These are phyloP conservation scores for Monotropa hypopitys DNA, from an alignment of 179 eudicot species.

Conservation along the genomic window DNA sequence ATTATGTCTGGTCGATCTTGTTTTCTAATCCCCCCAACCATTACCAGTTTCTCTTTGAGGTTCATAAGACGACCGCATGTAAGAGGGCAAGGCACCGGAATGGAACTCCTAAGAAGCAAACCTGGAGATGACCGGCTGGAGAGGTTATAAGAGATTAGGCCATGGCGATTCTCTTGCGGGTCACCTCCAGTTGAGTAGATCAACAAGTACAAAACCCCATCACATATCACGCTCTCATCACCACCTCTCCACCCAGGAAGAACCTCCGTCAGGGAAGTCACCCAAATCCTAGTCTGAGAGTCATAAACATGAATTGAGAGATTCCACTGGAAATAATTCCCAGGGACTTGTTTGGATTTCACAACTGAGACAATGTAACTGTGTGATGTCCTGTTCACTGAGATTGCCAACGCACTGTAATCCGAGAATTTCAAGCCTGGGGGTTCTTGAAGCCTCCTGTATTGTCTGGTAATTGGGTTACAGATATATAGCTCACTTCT, in stretches of 20 bases:
- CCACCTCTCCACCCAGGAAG: conserved; percentile 71
- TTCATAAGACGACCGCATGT: conserved; percentile 94
- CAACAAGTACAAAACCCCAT: conserved; percentile 57
- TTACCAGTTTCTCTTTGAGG: conserved; percentile 57
- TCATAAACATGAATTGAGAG: conserved; percentile 52
- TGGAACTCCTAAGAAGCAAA: conserved; percentile 34
- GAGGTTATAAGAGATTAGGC: conserved; percentile 48
- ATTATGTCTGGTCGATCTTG: conserved; percentile 68
- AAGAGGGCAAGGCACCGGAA: conserved; percentile 60
- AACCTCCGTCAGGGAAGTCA: conserved; percentile 37
- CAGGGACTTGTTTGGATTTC: conserved; percentile 66
- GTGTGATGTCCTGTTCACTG: conserved; percentile 34
- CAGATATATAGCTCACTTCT: conserved; percentile 44
- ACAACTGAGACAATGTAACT: conserved; percentile 47
- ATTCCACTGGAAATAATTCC: conserved; percentile 53
- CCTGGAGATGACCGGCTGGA: conserved; percentile 27
- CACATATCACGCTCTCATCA: conserved; percentile 66
- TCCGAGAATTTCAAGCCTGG: conserved; percentile 43
- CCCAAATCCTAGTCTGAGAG: conserved; percentile 51
- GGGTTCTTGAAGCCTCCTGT: conserved; percentile 41
- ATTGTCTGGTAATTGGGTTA: conserved; percentile 50
- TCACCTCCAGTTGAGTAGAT: conserved; percentile 58
- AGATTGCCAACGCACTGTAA: conserved; percentile 63
- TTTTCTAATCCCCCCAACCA: conserved; percentile 94
- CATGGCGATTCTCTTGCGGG: conserved; percentile 44